Conservation (phyloP, 345 rosid genomes). For the Salix caprea region DNA sequence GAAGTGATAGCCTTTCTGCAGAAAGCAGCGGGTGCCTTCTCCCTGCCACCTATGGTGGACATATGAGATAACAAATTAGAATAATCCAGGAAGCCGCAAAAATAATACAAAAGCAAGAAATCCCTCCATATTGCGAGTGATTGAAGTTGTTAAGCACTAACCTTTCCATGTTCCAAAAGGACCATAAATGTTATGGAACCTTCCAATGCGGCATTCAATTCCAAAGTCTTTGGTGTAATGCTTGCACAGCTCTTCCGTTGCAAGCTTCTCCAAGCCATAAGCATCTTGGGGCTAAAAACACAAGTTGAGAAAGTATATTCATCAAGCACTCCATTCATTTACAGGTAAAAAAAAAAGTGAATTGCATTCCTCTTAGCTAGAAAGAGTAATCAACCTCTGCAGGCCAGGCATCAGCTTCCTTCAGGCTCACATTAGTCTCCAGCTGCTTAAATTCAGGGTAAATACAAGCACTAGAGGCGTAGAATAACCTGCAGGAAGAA, state of each 20-base stretch:
- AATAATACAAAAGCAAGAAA: constrained; percentile 4
- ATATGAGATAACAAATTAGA: constrained; percentile 1
- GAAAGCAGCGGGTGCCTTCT: constrained; percentile 99
- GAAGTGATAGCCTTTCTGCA: constrained; percentile 91
- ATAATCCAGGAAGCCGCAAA: background rate
- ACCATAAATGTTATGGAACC: constrained; percentile 97
- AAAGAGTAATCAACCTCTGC: constrained; percentile 71
- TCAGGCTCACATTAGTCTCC: constrained; percentile 94
- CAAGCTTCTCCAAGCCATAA: constrained; percentile 98
- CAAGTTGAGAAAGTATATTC: background rate
- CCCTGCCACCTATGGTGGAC: constrained; percentile 75
- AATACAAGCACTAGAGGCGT: constrained; percentile 99
- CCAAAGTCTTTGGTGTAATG: constrained; percentile 94
- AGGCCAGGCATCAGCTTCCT: constrained; percentile 99
- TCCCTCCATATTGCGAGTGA: background rate
- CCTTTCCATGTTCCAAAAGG: constrained; percentile 99
- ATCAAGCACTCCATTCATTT: constrained; percentile 1
- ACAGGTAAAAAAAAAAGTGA: background rate
- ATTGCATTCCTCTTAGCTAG: background rate
- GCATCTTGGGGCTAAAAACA: constrained; percentile 96
- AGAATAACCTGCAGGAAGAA: constrained; percentile 65
- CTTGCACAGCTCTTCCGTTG: constrained; percentile 95
- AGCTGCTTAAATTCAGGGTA: constrained; percentile 98
- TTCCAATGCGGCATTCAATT: constrained; percentile 88
- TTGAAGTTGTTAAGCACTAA: constrained; percentile 14